Evolutionary conservation across 2,329 filamentous ascomycete species (phyloP).

Genomic region (Fusarium sp.): DNA sequence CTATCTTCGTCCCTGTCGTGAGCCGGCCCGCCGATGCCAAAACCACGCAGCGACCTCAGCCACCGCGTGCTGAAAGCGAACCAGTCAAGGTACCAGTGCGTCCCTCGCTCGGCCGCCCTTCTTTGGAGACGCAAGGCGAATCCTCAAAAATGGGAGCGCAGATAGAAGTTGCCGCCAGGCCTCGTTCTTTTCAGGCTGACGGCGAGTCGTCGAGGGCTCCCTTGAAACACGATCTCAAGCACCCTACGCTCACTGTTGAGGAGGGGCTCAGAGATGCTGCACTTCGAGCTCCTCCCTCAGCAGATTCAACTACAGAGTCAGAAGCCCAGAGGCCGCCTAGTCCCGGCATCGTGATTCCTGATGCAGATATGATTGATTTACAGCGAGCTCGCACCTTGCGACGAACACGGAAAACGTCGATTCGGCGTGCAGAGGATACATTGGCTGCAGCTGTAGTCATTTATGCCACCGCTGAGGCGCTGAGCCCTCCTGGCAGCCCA

Average conservation of each 20-base stretch:
- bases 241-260: slow-evolving; percentile 24
- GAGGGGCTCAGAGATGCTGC: slow-evolving; percentile 34
- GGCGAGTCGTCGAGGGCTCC: slow-evolving; percentile 29
- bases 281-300: slow-evolving; percentile 16
- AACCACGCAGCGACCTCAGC: slow-evolving; percentile 25
- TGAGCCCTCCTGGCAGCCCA: slow-evolving; percentile 58
- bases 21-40: slow-evolving; percentile 34
- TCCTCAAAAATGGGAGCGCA: slow-evolving; percentile 18
- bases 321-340: slow-evolving; percentile 54
- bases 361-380: slow-evolving; percentile 54
- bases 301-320: slow-evolving; percentile 16
- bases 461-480: slow-evolving; percentile 63
- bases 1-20: slow-evolving; percentile 42
- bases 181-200: slow-evolving; percentile 35
- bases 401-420: slow-evolving; percentile 59
- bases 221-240: slow-evolving; percentile 31
- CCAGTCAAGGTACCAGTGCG: slow-evolving; percentile 21
- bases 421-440: slow-evolving; percentile 63
- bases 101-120: slow-evolving; percentile 20
- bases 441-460: slow-evolving; percentile 67
- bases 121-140: slow-evolving; percentile 25
- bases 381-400: slow-evolving; percentile 59
- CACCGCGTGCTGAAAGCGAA: slow-evolving; percentile 26
- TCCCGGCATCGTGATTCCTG: slow-evolving; percentile 61
- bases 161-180: slow-evolving; percentile 7